Percentiles rank a stretch among this genome's conserved stretches.
Conservation (phyloP, 805 yeast genomes). For the Metschnikowia shivogae region DNA sequence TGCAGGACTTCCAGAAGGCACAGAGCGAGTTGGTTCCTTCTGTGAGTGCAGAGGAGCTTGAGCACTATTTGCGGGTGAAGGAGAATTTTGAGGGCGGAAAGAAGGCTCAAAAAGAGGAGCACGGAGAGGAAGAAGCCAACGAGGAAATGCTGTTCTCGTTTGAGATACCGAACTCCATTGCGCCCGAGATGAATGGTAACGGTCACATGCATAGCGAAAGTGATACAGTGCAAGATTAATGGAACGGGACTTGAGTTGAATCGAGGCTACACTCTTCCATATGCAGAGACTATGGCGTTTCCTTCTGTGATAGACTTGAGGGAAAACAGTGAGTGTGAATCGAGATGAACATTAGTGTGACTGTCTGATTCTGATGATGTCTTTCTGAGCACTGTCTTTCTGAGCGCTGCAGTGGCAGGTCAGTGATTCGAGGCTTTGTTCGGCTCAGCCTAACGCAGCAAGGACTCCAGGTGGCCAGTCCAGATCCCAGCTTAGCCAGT, state of each 20-base stretch:
- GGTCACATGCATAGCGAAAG: neutral
- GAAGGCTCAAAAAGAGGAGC: constrained; percentile 20
- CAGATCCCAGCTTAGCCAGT: neutral
- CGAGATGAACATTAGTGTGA: too few species aligned
- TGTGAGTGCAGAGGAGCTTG: constrained; percentile 81
- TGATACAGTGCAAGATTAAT: neutral
- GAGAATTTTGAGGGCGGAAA: constrained; percentile 75
- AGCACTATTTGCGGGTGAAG: constrained; percentile 76
- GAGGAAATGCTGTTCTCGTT: neutral
- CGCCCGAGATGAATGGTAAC: neutral
- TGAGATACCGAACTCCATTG: neutral
- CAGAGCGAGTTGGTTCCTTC: constrained; percentile 70
- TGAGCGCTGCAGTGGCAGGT: too few species aligned
- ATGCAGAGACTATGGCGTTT: too few species aligned
- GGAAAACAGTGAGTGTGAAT: too few species aligned
- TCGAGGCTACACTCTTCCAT: too few species aligned
- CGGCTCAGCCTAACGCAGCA: too few species aligned
- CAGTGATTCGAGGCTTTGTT: too few species aligned
- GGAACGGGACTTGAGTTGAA: neutral
- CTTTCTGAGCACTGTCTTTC: too few species aligned
- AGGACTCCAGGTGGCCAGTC: too few species aligned
- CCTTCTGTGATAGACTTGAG: too few species aligned
- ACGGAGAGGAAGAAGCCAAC: neutral
- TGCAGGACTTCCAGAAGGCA: constrained; percentile 77
- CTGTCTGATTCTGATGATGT: too few species aligned